Conservation (phyloP, 2,329 filamentous ascomycete species). For the Daldinia eschscholtzii region DNA sequence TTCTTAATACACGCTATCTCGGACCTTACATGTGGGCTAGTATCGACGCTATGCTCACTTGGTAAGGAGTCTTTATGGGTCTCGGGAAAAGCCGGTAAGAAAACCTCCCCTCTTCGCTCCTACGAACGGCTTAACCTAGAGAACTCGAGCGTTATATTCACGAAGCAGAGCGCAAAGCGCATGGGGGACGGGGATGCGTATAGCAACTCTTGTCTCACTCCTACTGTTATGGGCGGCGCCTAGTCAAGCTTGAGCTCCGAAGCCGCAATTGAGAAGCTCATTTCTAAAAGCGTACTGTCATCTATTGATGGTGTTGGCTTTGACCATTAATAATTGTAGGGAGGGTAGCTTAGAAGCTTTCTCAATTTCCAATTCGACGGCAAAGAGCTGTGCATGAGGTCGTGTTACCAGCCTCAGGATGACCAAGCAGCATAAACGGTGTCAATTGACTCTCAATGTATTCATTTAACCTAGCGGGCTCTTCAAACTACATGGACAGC, state of each 20-base stretch:
- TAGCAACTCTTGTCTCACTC: conserved; percentile 17
- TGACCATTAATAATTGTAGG: conserved; percentile 37
- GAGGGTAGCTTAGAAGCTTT: conserved; percentile 21
- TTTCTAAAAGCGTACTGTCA: conserved; percentile 42
- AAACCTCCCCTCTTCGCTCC: not conserved
- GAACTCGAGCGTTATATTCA: conserved; percentile 11
- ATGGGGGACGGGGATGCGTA: conserved; percentile 5
- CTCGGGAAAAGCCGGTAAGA: conserved; percentile 42
- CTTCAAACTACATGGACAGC: conserved; percentile 21
- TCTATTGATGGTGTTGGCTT: conserved; percentile 34
- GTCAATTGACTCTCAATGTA: conserved; percentile 12
- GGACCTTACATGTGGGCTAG: conserved; percentile 34
- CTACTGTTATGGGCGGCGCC: conserved; percentile 14
- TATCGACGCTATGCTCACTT: conserved; percentile 42
- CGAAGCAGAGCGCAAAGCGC: not conserved
- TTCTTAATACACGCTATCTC: conserved; percentile 16
- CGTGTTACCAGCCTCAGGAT: conserved; percentile 42
- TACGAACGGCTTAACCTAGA: conserved; percentile 5
- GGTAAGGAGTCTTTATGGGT: conserved; percentile 33
- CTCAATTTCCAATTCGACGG: conserved; percentile 39
- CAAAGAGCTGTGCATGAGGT: conserved; percentile 41
- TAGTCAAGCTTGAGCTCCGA: conserved; percentile 35
- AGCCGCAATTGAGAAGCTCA: conserved; percentile 41
- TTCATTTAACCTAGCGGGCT: conserved; percentile 37
- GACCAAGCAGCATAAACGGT: conserved; percentile 26